Conservation (phyloP, 306 rosid genomes). For the Prunus fruticosa region DNA sequence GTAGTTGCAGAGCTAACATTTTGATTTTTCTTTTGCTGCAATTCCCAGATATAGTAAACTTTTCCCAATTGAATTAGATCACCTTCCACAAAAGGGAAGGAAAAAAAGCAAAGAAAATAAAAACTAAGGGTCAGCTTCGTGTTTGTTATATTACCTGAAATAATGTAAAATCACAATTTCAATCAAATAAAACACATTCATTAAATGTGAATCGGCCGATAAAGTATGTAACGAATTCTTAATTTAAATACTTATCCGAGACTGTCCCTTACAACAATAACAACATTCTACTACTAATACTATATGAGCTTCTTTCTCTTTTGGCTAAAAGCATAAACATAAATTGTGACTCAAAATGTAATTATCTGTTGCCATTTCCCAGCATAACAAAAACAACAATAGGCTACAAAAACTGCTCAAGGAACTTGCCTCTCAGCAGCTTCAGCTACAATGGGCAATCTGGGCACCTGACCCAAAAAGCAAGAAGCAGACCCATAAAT, state of each 20-base stretch:
- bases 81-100: too few species aligned
- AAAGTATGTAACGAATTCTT: too few species aligned
- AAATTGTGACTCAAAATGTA: not conserved
- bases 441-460: conserved; percentile 95
- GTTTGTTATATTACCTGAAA: too few species aligned
- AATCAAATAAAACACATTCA: too few species aligned
- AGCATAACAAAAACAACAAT: not conserved
- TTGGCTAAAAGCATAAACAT: not conserved
- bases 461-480: conserved; percentile 76
- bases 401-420: conserved; percentile 27
- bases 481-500: conserved; percentile 88
- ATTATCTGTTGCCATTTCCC: not conserved
- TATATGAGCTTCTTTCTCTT: not conserved
- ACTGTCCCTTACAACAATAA: conserved; percentile 2
- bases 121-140: too few species aligned
- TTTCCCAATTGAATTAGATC: too few species aligned
- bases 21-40: not conserved
- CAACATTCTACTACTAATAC: not conserved
- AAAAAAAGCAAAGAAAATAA: too few species aligned
- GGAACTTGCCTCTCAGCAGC: conserved; percentile 97
- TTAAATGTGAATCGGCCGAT: too few species aligned
- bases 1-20: not conserved
- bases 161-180: too few species aligned
- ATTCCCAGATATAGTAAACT: too few species aligned
- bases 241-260: too few species aligned